These are phyloP conservation scores for Colletotrichum sp. DNA, from an alignment of 2,329 filamentous ascomycete species.

Conservation along the genomic window DNA sequence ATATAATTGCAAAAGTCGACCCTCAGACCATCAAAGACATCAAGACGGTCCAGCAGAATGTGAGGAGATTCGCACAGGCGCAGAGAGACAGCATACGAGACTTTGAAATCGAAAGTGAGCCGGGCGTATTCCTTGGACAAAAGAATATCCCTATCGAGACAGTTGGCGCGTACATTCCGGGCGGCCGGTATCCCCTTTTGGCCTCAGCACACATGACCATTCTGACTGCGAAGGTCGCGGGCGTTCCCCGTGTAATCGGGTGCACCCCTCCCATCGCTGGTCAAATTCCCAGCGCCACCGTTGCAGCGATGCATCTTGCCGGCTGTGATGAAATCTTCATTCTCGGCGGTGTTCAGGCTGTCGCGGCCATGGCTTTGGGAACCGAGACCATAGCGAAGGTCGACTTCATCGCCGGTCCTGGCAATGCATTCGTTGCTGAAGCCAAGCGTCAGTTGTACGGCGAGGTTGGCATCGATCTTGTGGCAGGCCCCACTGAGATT, in stretches of 20 bases:
- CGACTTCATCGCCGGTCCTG: constrained; percentile 57
- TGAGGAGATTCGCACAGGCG: constrained; percentile 83
- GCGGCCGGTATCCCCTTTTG: constrained; percentile 56
- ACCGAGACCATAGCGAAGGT: constrained; percentile 53
- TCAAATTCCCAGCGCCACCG: constrained; percentile 49
- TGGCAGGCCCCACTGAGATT: constrained; percentile 58
- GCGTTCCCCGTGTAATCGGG: constrained; percentile 52
- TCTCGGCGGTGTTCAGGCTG: constrained; percentile 56
- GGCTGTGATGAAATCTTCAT: constrained; percentile 56
- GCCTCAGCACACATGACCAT: constrained; percentile 62
- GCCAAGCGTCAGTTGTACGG: constrained; percentile 59
- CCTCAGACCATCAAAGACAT: constrained; percentile 45
- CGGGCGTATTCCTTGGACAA: constrained; percentile 55
- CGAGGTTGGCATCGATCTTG: constrained; percentile 57
- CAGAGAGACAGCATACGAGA: constrained; percentile 71
- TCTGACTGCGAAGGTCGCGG: constrained; percentile 57
- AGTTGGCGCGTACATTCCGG: constrained; percentile 55
- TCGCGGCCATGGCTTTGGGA: constrained; percentile 56
- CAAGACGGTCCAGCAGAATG: constrained; percentile 15
- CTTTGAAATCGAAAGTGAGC: constrained; percentile 55
- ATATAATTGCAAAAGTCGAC: constrained; percentile 46
- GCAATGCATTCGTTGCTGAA: constrained; percentile 60
- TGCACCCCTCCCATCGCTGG: constrained; percentile 57
- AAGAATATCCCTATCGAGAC: constrained; percentile 51
- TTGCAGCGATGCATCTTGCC: constrained; percentile 54